phyloP scores from a whole-genome alignment of 2,329 filamentous ascomycete species.

The Aspergillus glaucus region DNA sequence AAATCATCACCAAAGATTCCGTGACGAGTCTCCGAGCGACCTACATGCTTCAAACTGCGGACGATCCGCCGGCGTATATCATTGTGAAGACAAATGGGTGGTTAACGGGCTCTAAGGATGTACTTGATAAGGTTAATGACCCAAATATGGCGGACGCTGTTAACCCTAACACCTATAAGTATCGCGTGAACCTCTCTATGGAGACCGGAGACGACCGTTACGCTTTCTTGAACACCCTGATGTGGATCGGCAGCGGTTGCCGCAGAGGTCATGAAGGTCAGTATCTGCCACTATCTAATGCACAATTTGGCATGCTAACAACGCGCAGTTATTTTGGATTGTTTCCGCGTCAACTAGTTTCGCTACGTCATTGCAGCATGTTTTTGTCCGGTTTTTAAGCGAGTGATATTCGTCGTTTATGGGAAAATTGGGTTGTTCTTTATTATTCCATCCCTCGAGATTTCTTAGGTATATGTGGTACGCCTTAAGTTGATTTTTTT shows the following conservation, averaged over 20 bases:
- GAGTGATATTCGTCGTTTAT: slow-evolving; percentile 15
- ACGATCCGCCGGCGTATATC: slow-evolving; percentile 46
- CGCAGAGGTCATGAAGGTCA: slow-evolving; percentile 41
- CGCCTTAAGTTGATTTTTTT: background rate
- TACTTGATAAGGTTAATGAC: slow-evolving; percentile 44
- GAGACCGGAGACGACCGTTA: slow-evolving; percentile 47
- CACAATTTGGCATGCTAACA: slow-evolving; percentile 6
- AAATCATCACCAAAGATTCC: slow-evolving; percentile 43
- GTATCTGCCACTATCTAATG: slow-evolving; percentile 4
- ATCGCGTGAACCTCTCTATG: slow-evolving; percentile 43
- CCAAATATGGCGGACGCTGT: slow-evolving; percentile 39
- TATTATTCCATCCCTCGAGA: slow-evolving; percentile 1
- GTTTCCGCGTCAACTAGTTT: slow-evolving; percentile 22
- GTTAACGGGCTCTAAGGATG: slow-evolving; percentile 44
- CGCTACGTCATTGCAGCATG: background rate
- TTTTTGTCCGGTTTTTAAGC: slow-evolving; percentile 17
- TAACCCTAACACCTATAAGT: slow-evolving; percentile 45
- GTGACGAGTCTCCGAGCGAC: slow-evolving; percentile 40
- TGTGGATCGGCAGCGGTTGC: slow-evolving; percentile 47
- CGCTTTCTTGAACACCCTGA: slow-evolving; percentile 43
- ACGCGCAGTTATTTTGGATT: slow-evolving; percentile 18
- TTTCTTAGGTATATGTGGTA: background rate
- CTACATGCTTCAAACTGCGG: slow-evolving; percentile 46
- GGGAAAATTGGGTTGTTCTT: slow-evolving; percentile 13
- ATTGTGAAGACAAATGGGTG: slow-evolving; percentile 43